phyloP scores from a whole-genome alignment of 192 early-diverging fungal genomes.

The Kappamyces sp. region DNA sequence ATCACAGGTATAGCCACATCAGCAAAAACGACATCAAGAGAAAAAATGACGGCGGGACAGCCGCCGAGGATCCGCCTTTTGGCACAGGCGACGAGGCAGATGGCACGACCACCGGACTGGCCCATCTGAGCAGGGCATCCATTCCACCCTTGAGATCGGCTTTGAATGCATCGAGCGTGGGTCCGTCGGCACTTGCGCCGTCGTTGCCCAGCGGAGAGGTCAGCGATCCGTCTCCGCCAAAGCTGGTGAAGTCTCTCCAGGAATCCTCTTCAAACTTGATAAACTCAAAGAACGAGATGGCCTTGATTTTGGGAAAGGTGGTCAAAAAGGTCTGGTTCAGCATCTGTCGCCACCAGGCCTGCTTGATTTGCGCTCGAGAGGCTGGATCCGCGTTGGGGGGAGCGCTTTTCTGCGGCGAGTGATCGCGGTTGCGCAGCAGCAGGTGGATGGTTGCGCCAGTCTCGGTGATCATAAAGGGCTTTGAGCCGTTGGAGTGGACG shows the following conservation, averaged over 20 bases:
- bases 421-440: too few relatives aligned
- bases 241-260: slow-evolving; percentile 27
- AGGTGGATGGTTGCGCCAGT: slow-evolving; percentile 15
- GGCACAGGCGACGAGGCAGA: too few relatives aligned
- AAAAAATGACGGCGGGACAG: too few relatives aligned
- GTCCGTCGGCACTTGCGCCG: neutral
- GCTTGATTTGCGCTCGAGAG: slow-evolving; percentile 33
- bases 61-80: too few relatives aligned
- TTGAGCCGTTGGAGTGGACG: slow-evolving; percentile 25
- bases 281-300: slow-evolving; percentile 34
- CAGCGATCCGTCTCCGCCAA: slow-evolving; percentile 17
- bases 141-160: neutral
- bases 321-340: slow-evolving; percentile 21
- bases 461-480: slow-evolving; percentile 40
- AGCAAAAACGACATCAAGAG: too few relatives aligned
- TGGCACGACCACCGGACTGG: too few relatives aligned
- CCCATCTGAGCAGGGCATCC: neutral
- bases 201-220: slow-evolving; percentile 1
- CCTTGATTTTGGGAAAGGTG: slow-evolving; percentile 31
- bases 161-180: slow-evolving; percentile 1
- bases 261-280: slow-evolving; percentile 33
- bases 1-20: too few relatives aligned
- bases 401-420: slow-evolving; percentile 17
- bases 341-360: slow-evolving; percentile 39
- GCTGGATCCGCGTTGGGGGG: slow-evolving; percentile 6